Evolutionary conservation across 1,284 basidiomycete genomes (phyloP).

Genomic region (Meripilus lineatus): DNA sequence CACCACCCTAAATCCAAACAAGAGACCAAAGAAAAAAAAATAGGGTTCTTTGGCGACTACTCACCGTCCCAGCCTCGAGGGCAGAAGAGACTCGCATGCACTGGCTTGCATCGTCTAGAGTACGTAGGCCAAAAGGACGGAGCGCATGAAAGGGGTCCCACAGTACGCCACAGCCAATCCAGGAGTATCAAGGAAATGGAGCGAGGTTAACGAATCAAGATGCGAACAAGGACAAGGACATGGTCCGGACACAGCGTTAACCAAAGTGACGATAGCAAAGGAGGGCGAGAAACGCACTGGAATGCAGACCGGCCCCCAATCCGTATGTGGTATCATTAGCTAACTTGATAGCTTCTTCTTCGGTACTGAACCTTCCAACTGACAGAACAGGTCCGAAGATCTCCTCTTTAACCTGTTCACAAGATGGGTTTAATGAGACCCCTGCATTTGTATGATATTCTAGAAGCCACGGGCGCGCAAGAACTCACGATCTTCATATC

Average conservation of each 20-base stretch:
- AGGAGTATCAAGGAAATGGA: no score
- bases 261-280: no score
- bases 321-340: slow-evolving; percentile 88
- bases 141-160: no score
- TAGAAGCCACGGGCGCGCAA: neutral
- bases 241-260: no score
- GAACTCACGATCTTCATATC: slow-evolving; percentile 74
- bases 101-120: slow-evolving; percentile 80
- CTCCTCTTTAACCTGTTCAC: slow-evolving; percentile 67
- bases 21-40: no score
- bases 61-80: slow-evolving; percentile 81
- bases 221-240: no score
- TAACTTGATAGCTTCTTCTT: slow-evolving; percentile 70
- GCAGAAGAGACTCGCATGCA: slow-evolving; percentile 81
- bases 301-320: slow-evolving; percentile 85
- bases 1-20: no score
- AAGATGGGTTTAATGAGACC: slow-evolving; percentile 1
- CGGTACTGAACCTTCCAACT: slow-evolving; percentile 73
- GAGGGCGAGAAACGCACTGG: slow-evolving; percentile 63
- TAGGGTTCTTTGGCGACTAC: no score
- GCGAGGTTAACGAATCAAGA: no score
- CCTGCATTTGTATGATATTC: neutral
- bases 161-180: no score
- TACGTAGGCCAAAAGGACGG: no score
- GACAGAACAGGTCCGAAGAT: slow-evolving; percentile 85